phyloP scores from a whole-genome alignment of 164 flowering plant genomes.

The Brasenia schreberi region DNA sequence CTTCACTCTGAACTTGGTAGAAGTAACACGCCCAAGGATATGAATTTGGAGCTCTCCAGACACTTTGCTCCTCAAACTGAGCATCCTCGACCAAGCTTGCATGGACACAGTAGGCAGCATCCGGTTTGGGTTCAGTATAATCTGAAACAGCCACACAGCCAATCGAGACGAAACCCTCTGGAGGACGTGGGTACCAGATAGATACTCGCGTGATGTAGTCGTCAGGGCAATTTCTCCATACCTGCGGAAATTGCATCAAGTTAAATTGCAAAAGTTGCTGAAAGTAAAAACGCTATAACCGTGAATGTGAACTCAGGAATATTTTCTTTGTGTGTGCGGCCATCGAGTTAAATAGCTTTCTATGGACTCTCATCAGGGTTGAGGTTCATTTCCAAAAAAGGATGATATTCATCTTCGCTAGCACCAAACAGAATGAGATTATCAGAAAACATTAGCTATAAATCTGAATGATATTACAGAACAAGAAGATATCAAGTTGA shows the following conservation, averaged over 20 bases:
- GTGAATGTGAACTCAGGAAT: too few relatives aligned
- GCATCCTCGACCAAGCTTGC: conserved; percentile 59
- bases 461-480: too few relatives aligned
- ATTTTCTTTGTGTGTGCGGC: too few relatives aligned
- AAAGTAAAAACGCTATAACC: too few relatives aligned
- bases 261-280: not conserved
- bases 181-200: conserved; percentile 89
- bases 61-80: conserved; percentile 56
- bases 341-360: too few relatives aligned
- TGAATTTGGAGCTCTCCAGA: conserved; percentile 73
- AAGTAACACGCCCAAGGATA: conserved; percentile 96
- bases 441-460: too few relatives aligned
- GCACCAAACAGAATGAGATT: too few relatives aligned
- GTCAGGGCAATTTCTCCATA: conserved; percentile 90
- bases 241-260: conserved; percentile 27
- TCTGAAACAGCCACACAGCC: conserved; percentile 75
- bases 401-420: too few relatives aligned
- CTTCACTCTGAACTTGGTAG: conserved; percentile 77
- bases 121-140: conserved; percentile 54
- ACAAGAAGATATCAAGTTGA: too few relatives aligned
- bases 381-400: too few relatives aligned
- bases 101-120: conserved; percentile 42
- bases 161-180: conserved; percentile 65
- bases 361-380: too few relatives aligned
- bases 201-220: conserved; percentile 69